Conservation (phyloP, 148 eudicot genomes). For the Chenopodium album region DNA sequence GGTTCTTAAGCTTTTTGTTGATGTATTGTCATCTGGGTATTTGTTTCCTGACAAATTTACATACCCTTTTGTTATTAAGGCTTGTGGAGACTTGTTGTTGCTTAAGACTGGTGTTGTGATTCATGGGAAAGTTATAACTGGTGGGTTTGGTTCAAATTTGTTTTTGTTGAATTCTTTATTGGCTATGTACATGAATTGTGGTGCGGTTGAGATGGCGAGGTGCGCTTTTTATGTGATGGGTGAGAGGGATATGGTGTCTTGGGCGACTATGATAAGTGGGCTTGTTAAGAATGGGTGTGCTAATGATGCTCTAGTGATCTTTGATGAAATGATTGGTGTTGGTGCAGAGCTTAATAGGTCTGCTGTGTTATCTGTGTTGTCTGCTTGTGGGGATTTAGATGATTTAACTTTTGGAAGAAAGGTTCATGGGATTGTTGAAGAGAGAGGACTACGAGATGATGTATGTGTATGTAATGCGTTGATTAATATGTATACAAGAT, state of each 20-base stretch:
- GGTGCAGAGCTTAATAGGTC: constrained; percentile 41
- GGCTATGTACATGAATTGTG: constrained; percentile 69
- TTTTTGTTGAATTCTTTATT: constrained; percentile 55
- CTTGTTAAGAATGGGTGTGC: constrained; percentile 42
- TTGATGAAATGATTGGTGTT: constrained; percentile 41
- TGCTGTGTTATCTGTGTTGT: constrained; percentile 53
- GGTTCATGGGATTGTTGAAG: constrained; percentile 50
- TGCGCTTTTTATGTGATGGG: constrained; percentile 44
- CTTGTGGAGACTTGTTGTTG: constrained; percentile 47
- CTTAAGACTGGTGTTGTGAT: constrained; percentile 41
- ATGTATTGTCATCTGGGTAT: constrained; percentile 32
- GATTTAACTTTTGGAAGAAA: constrained; percentile 43
- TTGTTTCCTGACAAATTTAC: constrained; percentile 37
- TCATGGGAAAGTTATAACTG: constrained; percentile 47
- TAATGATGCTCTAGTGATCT: constrained; percentile 40
- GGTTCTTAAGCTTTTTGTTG: constrained; percentile 42
- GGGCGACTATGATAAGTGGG: constrained; percentile 75
- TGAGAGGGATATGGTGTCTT: constrained; percentile 46
- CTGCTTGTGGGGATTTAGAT: constrained; percentile 52
- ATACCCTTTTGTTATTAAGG: constrained; percentile 63
- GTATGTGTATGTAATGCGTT: constrained; percentile 52
- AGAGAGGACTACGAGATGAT: constrained; percentile 35
- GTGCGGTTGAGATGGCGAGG: constrained; percentile 42
- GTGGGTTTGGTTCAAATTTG: constrained; percentile 35
- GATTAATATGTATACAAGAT: constrained; percentile 70